Base-by-base conservation (phyloP, 2,329 filamentous ascomycete genomes). In the Sphaerulina musiva region DNA sequence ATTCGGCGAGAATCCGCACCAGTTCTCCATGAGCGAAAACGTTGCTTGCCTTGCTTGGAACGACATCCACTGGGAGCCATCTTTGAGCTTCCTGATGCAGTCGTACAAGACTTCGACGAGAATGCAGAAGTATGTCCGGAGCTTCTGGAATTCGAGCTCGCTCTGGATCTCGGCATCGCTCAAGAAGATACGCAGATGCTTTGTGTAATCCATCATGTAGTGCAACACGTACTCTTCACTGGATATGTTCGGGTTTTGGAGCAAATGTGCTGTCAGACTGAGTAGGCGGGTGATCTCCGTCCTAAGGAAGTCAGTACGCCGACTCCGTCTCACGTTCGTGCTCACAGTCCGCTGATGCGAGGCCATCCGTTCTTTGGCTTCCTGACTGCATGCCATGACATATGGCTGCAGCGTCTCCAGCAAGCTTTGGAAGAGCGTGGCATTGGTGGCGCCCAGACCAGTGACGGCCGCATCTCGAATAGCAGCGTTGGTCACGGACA, bases 251-350 rank as follows among this genome's bases (percentile, higher is more conserved):
- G 86, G 77, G 42, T 89, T 59, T 20, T 86, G 86, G 38, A 98
- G 75, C 62, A 96, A 95, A 64, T 91, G 87, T 0, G 91, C 90
- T 0, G 92, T 97, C 36, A 97, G 77, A 68, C 95, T 92, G 72
- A 97, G 96, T 6, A 98, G 88, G 67, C 97, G 89, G 0, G 95
- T 96, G 48, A 97, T 90, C 68, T 97, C 93, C 0, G 92, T 96
- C 50, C 95, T 82, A 34, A 98, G 73, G 32, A 90, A 77, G 67
- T 97, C 93, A 60, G 89, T 93, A 66, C 86, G 88, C 51, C 85
- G 83, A 67, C 89, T 95, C 51, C 89, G 80, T 44, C 86, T 83
- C 1, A 90, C 86, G 61, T 83, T 89, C 31, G 48, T 53, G 71
- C 90, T 96, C 46, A 86, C 84, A 26, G 85, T 89, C 49, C 93